phyloP scores from a whole-genome alignment of 371 early-diverging fungal genomes.

The Apophysomyces ossiformis region DNA sequence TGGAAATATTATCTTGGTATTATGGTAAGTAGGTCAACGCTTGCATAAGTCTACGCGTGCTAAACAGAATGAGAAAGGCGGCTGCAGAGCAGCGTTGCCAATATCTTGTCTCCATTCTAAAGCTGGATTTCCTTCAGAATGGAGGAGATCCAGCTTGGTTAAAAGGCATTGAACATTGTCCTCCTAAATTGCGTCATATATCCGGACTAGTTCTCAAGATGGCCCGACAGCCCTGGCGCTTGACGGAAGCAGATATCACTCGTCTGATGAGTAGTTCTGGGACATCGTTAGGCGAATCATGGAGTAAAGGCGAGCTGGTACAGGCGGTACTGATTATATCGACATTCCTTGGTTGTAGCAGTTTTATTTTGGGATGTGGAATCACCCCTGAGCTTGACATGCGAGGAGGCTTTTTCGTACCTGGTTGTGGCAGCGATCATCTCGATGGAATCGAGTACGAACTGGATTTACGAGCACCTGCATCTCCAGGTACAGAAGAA shows the following conservation, averaged over 20 bases:
- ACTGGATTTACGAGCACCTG: slow-evolving; percentile 31
- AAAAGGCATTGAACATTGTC: slow-evolving; percentile 53
- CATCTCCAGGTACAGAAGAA: slow-evolving; percentile 16
- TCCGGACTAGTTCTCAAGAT: slow-evolving; percentile 51
- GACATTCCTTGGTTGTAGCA: slow-evolving; percentile 62
- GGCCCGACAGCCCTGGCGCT: slow-evolving; percentile 69
- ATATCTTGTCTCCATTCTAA: slow-evolving; percentile 60
- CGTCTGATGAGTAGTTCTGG: slow-evolving; percentile 42
- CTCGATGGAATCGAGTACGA: slow-evolving; percentile 46
- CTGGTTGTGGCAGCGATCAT: slow-evolving; percentile 11
- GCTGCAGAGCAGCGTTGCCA: slow-evolving; percentile 68
- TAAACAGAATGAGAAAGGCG: slow-evolving; percentile 33
- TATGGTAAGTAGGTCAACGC: slow-evolving; percentile 45
- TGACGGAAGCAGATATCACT: slow-evolving; percentile 50
- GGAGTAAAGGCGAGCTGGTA: slow-evolving; percentile 67
- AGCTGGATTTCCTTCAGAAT: slow-evolving; percentile 58
- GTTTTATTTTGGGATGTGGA: slow-evolving; percentile 66
- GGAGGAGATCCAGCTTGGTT: slow-evolving; percentile 71
- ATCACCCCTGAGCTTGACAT: slow-evolving; percentile 70
- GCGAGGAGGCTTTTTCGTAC: slow-evolving; percentile 55
- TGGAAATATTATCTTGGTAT: slow-evolving; percentile 68
- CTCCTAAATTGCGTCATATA: slow-evolving; percentile 60
- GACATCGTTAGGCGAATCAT: slow-evolving; percentile 42
- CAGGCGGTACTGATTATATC: slow-evolving; percentile 64
- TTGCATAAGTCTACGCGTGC: neutral